These are phyloP conservation scores for Candida verbasci DNA, from an alignment of 805 yeast genomes.

Conservation along the genomic window DNA sequence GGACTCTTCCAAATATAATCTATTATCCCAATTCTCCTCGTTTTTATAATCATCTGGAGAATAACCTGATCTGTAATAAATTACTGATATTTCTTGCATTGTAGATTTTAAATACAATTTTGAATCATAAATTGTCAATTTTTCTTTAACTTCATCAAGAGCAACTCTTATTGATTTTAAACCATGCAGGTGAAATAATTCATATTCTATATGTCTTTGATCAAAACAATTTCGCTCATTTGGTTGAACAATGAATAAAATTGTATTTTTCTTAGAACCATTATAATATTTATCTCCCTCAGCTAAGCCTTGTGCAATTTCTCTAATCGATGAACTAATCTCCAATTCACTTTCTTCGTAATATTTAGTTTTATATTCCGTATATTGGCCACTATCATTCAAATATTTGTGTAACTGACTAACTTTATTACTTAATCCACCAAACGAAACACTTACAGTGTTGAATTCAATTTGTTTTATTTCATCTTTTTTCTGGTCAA, in stretches of 20 bases:
- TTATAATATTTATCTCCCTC: slow-evolving; percentile 60
- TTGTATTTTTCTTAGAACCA: slow-evolving; percentile 21
- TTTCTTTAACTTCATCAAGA: slow-evolving; percentile 50
- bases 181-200: slow-evolving; percentile 51
- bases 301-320: slow-evolving; percentile 66
- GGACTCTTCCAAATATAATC: slow-evolving; percentile 68
- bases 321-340: slow-evolving; percentile 56
- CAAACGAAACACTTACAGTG: slow-evolving; percentile 93
- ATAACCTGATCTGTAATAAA: slow-evolving; percentile 88
- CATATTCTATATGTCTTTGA: slow-evolving; percentile 79
- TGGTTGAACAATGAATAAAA: slow-evolving; percentile 78
- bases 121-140: slow-evolving; percentile 39
- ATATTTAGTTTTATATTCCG: slow-evolving; percentile 34
- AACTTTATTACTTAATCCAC: slow-evolving; percentile 80
- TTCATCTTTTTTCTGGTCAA: slow-evolving; percentile 21
- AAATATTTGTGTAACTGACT: slow-evolving; percentile 69
- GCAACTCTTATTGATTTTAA: slow-evolving; percentile 64
- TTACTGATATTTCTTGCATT: slow-evolving; percentile 75
- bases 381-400: slow-evolving; percentile 56
- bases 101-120: slow-evolving; percentile 51
- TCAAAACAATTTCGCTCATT: slow-evolving; percentile 87
- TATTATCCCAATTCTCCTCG: slow-evolving; percentile 71
- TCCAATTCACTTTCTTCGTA: slow-evolving; percentile 54
- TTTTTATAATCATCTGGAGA: slow-evolving; percentile 72
- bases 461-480: slow-evolving; percentile 96